Evolutionary conservation across 2,329 filamentous ascomycete genomes (phyloP), one percentile per base, ranked within the genome.

Genomic region (Fusarium globosum): DNA sequence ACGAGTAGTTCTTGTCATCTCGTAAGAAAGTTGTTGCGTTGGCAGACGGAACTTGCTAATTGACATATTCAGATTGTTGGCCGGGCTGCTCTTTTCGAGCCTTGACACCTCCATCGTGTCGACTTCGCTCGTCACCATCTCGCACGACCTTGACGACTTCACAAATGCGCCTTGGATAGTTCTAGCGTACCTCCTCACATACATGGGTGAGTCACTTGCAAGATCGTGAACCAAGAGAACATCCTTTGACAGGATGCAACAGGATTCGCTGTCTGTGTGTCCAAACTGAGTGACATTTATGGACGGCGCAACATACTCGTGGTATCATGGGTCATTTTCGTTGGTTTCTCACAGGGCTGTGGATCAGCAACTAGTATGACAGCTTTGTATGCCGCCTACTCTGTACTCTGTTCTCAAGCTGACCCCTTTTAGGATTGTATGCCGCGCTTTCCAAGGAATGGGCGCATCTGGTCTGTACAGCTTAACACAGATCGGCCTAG

Each of bases 391-490:
- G 85, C 78, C 59, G 41, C 33, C 46, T 57, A 7, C 14, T 49
- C 48, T 63, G 52, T 65, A 16, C 45, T 42, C 41, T 65, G 15
- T 35, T 42, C 30, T 51, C 43, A 45, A 33, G 61, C 76, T 81
- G 61, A 80, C 67, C 52, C 9, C 64, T 26, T 48, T 30, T 60
- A 90, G 89, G 3, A 90, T 91, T 53, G 75, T 88, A 20, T 91
- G 85, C 65, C 86, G 89, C 26, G 87, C 88, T 2, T 86, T 91
- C 20, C 89, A 91, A 65, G 89, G 89, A 9, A 85, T 91, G 48
- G 89, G 90, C 1, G 90, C 88, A 4, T 89, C 90, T 14, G 89
- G 89, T 1, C 81, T 91, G 30, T 92, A 91, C 78, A 90, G 88
- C 70, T 79, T 91, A 46, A 86, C 88, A 2, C 88, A 91, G 64